A percentile compares a stretch with the other conserved stretches of the same genome.
Evolutionary conservation across 306 rosid genomes (phyloP).

Genomic region (Acacia confusa): DNA sequence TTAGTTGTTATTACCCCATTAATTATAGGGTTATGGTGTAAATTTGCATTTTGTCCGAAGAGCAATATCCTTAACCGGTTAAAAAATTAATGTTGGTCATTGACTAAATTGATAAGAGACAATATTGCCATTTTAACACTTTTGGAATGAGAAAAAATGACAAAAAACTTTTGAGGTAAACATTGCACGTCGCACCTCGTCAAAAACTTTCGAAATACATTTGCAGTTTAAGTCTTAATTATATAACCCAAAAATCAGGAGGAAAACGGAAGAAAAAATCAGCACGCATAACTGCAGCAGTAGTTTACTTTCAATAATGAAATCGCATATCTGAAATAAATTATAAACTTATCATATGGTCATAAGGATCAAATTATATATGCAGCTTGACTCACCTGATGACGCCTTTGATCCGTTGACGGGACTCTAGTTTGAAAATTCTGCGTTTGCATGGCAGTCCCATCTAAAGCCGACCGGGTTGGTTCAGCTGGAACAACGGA

Average conservation of each 20-base stretch:
- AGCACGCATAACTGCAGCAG: neutral
- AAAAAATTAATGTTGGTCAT: too few relatives aligned
- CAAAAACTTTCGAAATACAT: too few relatives aligned
- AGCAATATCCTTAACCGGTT: too few relatives aligned
- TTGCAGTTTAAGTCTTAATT: too few relatives aligned
- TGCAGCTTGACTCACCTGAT: constrained; percentile 50
- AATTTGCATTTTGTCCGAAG: too few relatives aligned
- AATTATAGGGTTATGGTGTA: too few relatives aligned
- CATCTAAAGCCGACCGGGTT: constrained; percentile 28
- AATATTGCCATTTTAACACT: too few relatives aligned
- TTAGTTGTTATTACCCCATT: neutral
- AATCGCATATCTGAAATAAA: neutral
- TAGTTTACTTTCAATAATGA: neutral
- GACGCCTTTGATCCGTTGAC: constrained; percentile 45
- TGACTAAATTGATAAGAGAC: too few relatives aligned
- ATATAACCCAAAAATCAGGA: neutral
- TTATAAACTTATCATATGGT: neutral
- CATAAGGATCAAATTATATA: neutral
- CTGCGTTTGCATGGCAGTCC: constrained; percentile 47
- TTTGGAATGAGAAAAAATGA: too few relatives aligned
- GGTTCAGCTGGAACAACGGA: constrained; percentile 34
- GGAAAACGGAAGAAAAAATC: neutral
- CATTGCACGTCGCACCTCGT: too few relatives aligned
- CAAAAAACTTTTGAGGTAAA: too few relatives aligned
- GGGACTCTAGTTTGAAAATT: constrained; percentile 35